phyloP scores from a whole-genome alignment of 2,329 filamentous ascomycete genomes.

The Fusarium sp. region DNA sequence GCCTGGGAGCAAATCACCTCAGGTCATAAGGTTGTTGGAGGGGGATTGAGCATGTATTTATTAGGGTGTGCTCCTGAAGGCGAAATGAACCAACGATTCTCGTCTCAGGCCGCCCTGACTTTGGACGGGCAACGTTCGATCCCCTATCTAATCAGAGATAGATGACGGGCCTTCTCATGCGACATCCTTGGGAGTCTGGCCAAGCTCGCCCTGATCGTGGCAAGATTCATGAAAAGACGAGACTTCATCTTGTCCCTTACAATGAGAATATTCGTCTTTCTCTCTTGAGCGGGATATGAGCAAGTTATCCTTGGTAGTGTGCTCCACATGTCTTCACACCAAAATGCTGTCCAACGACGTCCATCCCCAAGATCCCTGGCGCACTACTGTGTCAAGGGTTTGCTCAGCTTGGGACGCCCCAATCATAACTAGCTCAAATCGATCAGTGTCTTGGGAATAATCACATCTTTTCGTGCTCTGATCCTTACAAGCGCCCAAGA shows the following conservation, averaged over 20 bases:
- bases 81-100: slow-evolving; percentile 25
- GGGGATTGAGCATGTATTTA: slow-evolving; percentile 45
- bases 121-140: slow-evolving; percentile 35
- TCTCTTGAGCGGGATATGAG: slow-evolving; percentile 34
- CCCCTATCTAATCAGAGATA: slow-evolving; percentile 25
- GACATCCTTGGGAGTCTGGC: slow-evolving; percentile 14
- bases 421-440: slow-evolving; percentile 10
- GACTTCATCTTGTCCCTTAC: not conserved
- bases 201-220: slow-evolving; percentile 22
- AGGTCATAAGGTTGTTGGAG: slow-evolving; percentile 42
- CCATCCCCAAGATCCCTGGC: slow-evolving; percentile 11
- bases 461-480: not conserved
- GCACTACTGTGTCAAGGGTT: slow-evolving; percentile 3
- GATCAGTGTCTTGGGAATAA: not conserved
- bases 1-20: slow-evolving; percentile 40
- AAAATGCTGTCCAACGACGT: slow-evolving; percentile 9
- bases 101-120: slow-evolving; percentile 36
- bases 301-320: slow-evolving; percentile 32
- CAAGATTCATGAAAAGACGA: slow-evolving; percentile 12
- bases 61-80: slow-evolving; percentile 26
- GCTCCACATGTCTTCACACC: slow-evolving; percentile 11
- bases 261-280: not conserved
- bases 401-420: not conserved
- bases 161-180: slow-evolving; percentile 15
- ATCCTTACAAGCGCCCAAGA: slow-evolving; percentile 6